Percentiles rank a stretch among this genome's conserved stretches.
Evolutionary conservation across 768 basidiomycete genomes (phyloP).

Genomic region (Coprinopsis sp.): DNA sequence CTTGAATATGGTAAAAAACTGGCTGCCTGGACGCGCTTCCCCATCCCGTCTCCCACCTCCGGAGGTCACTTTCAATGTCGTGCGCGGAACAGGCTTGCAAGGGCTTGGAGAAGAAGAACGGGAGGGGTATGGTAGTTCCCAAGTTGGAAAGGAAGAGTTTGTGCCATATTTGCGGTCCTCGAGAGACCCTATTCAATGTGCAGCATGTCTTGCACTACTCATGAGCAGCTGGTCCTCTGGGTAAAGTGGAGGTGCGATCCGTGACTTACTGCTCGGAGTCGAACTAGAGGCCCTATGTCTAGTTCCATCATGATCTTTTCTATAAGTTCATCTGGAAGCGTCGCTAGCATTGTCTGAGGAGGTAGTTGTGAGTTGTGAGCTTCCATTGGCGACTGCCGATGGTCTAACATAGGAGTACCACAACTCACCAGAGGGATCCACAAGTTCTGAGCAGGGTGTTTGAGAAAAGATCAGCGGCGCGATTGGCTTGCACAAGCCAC

Average conservation of each 20-base stretch:
- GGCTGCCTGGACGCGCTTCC: too few relatives aligned
- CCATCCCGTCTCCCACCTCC: not conserved
- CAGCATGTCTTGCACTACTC: not conserved
- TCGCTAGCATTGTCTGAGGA: not conserved
- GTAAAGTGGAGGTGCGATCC: too few relatives aligned
- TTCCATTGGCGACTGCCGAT: too few relatives aligned
- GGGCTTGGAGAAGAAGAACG: constrained; percentile 2
- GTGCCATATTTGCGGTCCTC: not conserved
- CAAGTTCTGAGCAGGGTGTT: too few relatives aligned
- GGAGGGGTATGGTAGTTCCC: not conserved
- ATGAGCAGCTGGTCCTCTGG: too few relatives aligned
- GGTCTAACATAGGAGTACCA: too few relatives aligned
- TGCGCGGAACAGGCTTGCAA: not conserved
- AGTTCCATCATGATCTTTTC: not conserved
- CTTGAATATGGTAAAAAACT: not conserved
- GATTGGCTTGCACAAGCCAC: too few relatives aligned
- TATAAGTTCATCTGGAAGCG: not conserved
- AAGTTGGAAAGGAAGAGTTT: not conserved
- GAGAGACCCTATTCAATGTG: not conserved
- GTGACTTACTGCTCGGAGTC: not conserved
- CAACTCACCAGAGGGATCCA: too few relatives aligned
- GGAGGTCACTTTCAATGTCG: not conserved
- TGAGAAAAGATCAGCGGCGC: too few relatives aligned
- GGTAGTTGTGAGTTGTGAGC: too few relatives aligned
- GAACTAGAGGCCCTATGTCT: not conserved